A percentile compares a stretch with the other conserved stretches of the same genome.
Conservation (phyloP, 2,329 filamentous ascomycete genomes). For the Aspergillus sp. region DNA sequence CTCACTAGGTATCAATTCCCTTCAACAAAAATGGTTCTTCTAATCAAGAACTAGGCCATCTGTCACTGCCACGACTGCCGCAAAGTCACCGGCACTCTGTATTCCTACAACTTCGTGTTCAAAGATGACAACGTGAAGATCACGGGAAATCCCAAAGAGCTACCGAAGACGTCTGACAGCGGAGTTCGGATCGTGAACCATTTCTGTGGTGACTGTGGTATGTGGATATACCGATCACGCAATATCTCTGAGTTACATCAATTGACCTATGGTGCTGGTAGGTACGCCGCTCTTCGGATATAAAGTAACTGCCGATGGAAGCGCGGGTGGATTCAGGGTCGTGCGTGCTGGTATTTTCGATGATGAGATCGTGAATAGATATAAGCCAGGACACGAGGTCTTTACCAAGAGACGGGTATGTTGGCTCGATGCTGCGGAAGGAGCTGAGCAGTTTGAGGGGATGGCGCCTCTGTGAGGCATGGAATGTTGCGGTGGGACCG, state of each 20-base stretch:
- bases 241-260: neutral
- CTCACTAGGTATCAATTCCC: no score
- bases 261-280: constrained; percentile 14
- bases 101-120: constrained; percentile 34
- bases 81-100: constrained; percentile 38
- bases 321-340: constrained; percentile 25
- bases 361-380: constrained; percentile 31
- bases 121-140: constrained; percentile 31
- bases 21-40: neutral
- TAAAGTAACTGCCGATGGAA: constrained; percentile 26
- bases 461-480: constrained; percentile 21
- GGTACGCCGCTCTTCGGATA: constrained; percentile 33
- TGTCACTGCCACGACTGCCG: constrained; percentile 45
- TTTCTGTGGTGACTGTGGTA: constrained; percentile 43
- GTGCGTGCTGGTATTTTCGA: constrained; percentile 42
- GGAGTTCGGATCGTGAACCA: constrained; percentile 39
- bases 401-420: constrained; percentile 28
- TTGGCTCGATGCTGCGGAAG: constrained; percentile 29
- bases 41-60: constrained; percentile 27
- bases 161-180: constrained; percentile 38
- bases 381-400: constrained; percentile 34
- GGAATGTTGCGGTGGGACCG: no score
- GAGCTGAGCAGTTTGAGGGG: constrained; percentile 27
- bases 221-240: constrained; percentile 5
- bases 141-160: constrained; percentile 36